These are phyloP conservation scores for Tuber brumale DNA, from an alignment of 495 filamentous ascomycete genomes.

Conservation along the genomic window DNA sequence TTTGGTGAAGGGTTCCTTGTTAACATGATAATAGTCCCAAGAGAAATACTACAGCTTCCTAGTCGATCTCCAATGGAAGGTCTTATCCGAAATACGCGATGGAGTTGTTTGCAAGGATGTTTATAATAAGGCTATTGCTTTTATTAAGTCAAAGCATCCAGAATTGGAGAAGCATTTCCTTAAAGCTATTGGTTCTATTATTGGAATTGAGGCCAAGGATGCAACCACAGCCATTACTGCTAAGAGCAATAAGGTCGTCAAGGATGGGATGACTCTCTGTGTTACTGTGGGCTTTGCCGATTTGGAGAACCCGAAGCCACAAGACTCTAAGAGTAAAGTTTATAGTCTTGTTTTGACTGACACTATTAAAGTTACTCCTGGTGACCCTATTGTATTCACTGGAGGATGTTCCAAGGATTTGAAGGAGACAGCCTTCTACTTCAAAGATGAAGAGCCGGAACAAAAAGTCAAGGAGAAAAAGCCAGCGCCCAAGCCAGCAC, in stretches of 20 bases:
- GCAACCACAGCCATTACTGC: constrained; percentile 69
- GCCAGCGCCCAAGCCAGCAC: constrained; percentile 70
- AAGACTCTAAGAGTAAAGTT: constrained; percentile 75
- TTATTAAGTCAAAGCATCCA: constrained; percentile 80
- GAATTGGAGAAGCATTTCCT: constrained; percentile 89
- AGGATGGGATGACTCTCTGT: constrained; percentile 93
- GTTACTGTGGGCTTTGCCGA: constrained; percentile 83
- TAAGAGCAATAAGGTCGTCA: constrained; percentile 73
- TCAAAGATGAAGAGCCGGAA: constrained; percentile 80
- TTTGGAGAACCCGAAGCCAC: constrained; percentile 70
- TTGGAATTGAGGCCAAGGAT: constrained; percentile 88
- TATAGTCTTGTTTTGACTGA: constrained; percentile 89
- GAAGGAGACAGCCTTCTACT: constrained; percentile 92
- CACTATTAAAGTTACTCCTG: constrained; percentile 77
- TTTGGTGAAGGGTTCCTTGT: not conserved
- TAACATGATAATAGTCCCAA: constrained; percentile 50
- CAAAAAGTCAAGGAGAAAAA: constrained; percentile 70
- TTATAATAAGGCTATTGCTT: constrained; percentile 72
- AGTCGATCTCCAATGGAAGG: constrained; percentile 70
- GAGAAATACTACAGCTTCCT: constrained; percentile 93
- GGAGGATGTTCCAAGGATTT: constrained; percentile 83
- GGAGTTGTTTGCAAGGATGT: constrained; percentile 83
- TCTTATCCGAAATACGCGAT: constrained; percentile 85
- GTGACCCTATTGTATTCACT: constrained; percentile 79
- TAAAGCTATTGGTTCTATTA: constrained; percentile 80